Conservation (phyloP, 371 early-diverging fungal genomes). For the Mucor ambiguus region DNA sequence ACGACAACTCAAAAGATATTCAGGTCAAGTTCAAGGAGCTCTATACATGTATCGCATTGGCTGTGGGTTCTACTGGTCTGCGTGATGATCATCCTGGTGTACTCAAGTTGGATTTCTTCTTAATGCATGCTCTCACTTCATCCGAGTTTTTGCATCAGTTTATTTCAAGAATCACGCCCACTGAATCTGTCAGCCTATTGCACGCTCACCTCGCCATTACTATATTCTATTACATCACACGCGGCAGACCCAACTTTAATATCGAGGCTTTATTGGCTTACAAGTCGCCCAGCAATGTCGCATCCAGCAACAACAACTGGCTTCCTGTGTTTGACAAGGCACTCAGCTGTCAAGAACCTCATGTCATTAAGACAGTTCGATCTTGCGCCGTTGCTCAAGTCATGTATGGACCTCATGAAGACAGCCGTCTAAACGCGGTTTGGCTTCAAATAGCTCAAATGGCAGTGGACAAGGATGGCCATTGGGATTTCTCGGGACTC, state of each 20-base stretch:
- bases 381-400: constrained; percentile 47
- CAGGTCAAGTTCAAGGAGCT: constrained; percentile 43
- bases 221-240: constrained; percentile 40
- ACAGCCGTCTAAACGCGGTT: constrained; percentile 9
- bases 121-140: constrained; percentile 62
- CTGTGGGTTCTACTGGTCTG: constrained; percentile 36
- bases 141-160: constrained; percentile 51
- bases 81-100: constrained; percentile 28
- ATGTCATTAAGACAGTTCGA: constrained; percentile 57
- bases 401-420: constrained; percentile 35
- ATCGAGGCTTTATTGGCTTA: constrained; percentile 39
- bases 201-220: constrained; percentile 38
- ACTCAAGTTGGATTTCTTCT: constrained; percentile 45
- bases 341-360: constrained; percentile 50
- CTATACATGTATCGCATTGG: constrained; percentile 25
- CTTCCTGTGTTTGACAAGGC: constrained; percentile 43
- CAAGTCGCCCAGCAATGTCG: constrained; percentile 7
- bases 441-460: constrained; percentile 47
- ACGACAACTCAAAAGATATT: constrained; percentile 32
- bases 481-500: constrained; percentile 46
- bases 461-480: constrained; percentile 33
- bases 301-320: constrained; percentile 48
- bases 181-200: constrained; percentile 43
- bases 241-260: constrained; percentile 48
- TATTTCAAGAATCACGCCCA: constrained; percentile 30